Conservation (phyloP, 768 basidiomycete species). For the Roridomyces roridus region DNA sequence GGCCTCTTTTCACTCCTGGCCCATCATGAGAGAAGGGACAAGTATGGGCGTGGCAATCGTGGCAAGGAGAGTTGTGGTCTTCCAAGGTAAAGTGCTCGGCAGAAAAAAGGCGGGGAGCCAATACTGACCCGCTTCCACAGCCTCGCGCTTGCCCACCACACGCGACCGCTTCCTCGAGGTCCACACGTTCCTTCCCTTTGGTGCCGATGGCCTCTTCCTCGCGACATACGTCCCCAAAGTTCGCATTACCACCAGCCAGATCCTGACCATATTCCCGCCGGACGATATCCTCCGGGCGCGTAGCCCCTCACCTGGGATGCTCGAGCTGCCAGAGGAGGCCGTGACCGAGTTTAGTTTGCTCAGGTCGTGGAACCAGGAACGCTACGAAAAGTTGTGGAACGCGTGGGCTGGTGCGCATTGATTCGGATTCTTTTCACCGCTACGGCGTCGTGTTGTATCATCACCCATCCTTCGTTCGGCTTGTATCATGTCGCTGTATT, state of each 20-base stretch:
- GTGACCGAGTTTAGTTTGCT: conserved; percentile 64
- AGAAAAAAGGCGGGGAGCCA: neutral
- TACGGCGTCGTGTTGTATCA: conserved; percentile 23
- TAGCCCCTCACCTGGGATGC: conserved; percentile 53
- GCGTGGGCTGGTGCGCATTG: conserved; percentile 40
- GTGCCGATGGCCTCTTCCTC: conserved; percentile 65
- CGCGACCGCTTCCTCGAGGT: conserved; percentile 71
- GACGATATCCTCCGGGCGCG: conserved; percentile 39
- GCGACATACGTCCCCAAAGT: conserved; percentile 63
- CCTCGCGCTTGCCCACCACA: conserved; percentile 58
- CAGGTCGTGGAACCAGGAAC: conserved; percentile 56
- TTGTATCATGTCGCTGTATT: conserved; percentile 8
- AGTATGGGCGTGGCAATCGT: conserved; percentile 73
- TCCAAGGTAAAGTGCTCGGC: conserved; percentile 56
- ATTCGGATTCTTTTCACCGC: conserved; percentile 15
- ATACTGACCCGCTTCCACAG: conserved; percentile 37
- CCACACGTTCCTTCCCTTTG: conserved; percentile 67
- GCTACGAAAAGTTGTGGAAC: conserved; percentile 65
- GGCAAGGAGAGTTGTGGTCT: conserved; percentile 69
- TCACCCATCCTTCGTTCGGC: conserved; percentile 1
- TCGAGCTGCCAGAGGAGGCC: conserved; percentile 66
- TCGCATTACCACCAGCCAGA: conserved; percentile 63
- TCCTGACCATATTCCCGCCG: conserved; percentile 64
- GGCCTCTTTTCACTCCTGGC: neutral
- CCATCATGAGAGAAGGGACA: conserved; percentile 54